phyloP scores from a whole-genome alignment of 345 rosid species.

The Melaleuca quinquenervia region DNA sequence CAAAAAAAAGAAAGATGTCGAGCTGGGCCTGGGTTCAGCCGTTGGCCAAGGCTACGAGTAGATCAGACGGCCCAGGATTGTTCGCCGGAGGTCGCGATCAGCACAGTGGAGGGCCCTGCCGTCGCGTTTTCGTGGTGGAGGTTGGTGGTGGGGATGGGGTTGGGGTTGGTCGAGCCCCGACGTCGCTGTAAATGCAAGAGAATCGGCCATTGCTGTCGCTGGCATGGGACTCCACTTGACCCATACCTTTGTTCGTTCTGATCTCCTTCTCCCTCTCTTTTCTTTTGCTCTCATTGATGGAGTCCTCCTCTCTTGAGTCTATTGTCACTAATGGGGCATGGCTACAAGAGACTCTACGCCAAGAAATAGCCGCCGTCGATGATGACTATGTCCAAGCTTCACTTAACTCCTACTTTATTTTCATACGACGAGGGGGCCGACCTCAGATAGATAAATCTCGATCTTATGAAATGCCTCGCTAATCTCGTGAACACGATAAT shows the following conservation, averaged over 20 bases:
- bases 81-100: background rate
- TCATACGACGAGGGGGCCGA: rapidly evolving
- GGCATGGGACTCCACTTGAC: background rate
- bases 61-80: background rate
- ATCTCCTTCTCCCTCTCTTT: background rate
- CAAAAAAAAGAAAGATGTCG: background rate
- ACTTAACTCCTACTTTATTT: background rate
- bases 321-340: background rate
- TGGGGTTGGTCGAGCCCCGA: background rate
- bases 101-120: background rate
- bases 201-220: background rate
- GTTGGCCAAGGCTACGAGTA: background rate
- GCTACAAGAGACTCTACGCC: background rate
- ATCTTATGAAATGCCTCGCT: background rate
- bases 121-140: background rate
- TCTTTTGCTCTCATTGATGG: background rate
- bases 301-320: background rate
- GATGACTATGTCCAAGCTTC: rapidly evolving
- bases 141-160: background rate
- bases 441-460: rapidly evolving
- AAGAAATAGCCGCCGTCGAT: background rate
- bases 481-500: rapidly evolving
- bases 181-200: background rate
- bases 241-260: background rate
- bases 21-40: background rate